Conservation (phyloP, 768 basidiomycete genomes). For the Agaricus subrufescens region DNA sequence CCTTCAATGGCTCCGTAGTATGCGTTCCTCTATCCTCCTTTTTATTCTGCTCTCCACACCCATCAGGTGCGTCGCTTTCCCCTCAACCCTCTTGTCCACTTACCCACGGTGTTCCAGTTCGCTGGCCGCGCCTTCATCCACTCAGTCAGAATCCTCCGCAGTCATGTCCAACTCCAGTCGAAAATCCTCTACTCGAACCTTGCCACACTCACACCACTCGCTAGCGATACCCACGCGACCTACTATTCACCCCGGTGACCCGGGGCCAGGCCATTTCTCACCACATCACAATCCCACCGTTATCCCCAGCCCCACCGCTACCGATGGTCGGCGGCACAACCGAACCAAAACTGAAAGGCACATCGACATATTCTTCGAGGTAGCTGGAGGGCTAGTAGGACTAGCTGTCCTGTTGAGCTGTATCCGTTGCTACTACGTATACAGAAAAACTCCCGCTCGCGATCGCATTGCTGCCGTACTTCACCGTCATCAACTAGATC, state of each 20-base stretch:
- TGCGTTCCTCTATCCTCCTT: neutral
- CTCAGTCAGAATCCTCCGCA: neutral
- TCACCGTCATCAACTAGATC: slow-evolving; percentile 41
- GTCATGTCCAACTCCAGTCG: neutral
- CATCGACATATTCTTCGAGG: slow-evolving; percentile 39
- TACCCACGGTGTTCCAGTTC: neutral
- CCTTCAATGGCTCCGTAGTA: neutral
- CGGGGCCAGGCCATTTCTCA: neutral
- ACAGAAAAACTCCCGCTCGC: slow-evolving; percentile 36
- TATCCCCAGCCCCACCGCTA: slow-evolving; percentile 11
- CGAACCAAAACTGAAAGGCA: slow-evolving; percentile 22
- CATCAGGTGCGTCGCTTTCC: slow-evolving; percentile 2
- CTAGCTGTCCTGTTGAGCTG: slow-evolving; percentile 29
- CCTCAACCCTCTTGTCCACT: neutral
- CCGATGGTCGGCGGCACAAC: slow-evolving; percentile 4
- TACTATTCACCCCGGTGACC: neutral
- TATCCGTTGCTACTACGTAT: slow-evolving; percentile 38
- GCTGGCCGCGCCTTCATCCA: neutral
- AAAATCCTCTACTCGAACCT: neutral
- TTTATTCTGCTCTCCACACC: slow-evolving; percentile 9
- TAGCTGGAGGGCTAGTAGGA: slow-evolving; percentile 36
- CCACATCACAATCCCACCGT: slow-evolving; percentile 7
- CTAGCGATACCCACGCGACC: slow-evolving; percentile 5
- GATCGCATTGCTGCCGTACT: slow-evolving; percentile 40
- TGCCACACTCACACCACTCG: slow-evolving; percentile 4